Conservation (phyloP, 2,329 filamentous ascomycete species). For the Hymenoscyphus linearis region DNA sequence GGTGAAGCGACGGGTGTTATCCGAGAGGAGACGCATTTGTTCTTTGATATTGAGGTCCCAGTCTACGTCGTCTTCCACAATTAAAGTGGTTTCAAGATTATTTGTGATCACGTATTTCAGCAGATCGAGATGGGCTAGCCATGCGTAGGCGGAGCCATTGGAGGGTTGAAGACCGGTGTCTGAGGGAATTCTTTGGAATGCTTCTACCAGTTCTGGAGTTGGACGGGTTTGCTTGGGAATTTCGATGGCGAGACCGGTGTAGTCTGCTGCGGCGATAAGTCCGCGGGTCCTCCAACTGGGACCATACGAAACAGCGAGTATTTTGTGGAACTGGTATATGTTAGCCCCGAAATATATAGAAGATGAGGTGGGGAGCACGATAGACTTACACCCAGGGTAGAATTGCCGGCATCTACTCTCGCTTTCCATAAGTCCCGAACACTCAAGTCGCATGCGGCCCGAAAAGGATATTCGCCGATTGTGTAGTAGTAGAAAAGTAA, state of each 20-base stretch:
- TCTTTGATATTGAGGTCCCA: constrained; percentile 36
- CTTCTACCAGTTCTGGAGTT: not conserved
- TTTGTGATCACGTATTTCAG: constrained; percentile 2
- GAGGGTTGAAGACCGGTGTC: constrained; percentile 1
- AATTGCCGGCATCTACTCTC: constrained; percentile 2
- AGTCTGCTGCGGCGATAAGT: not conserved
- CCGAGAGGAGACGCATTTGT: constrained; percentile 24
- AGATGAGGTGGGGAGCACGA: not conserved
- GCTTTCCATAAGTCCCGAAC: not conserved
- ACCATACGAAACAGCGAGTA: constrained; percentile 1
- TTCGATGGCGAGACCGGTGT: constrained; percentile 3
- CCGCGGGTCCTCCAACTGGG: constrained; percentile 4
- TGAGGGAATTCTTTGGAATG: not conserved
- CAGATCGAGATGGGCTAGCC: constrained; percentile 6
- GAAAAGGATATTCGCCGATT: not conserved
- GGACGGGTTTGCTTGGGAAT: not conserved
- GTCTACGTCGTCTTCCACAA: constrained; percentile 42
- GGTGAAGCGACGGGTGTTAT: constrained; percentile 4
- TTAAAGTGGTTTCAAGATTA: constrained; percentile 32
- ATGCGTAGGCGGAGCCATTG: constrained; percentile 4
- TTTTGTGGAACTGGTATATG: not conserved
- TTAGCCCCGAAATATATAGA: not conserved
- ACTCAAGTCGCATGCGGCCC: not conserved
- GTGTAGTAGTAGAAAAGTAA: not conserved
- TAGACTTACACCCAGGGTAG: constrained; percentile 1